Conservation (phyloP, 306 rosid species). For the Comarum palustre region DNA sequence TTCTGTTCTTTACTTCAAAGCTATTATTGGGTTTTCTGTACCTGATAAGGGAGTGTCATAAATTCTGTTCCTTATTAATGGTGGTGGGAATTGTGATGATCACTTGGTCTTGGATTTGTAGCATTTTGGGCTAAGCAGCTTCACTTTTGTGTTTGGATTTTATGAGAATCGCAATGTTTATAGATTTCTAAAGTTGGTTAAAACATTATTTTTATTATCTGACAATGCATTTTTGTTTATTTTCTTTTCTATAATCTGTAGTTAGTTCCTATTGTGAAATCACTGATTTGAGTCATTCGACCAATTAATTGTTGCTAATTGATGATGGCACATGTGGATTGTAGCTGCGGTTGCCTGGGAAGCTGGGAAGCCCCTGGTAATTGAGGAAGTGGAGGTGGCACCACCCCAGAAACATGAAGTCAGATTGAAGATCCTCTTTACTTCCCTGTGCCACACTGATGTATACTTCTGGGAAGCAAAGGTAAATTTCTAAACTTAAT, state of each 20-base stretch:
- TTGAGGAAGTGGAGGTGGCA: constrained; percentile 50
- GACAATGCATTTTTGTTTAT: not conserved
- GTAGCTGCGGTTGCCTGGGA: constrained; percentile 58
- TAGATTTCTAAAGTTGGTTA: not conserved
- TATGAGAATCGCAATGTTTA: not conserved
- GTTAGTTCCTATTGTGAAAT: not conserved
- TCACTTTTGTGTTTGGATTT: not conserved
- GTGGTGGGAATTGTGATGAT: not conserved
- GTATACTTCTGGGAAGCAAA: constrained; percentile 56
- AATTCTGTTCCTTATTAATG: not conserved
- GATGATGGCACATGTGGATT: not conserved
- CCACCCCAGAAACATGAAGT: constrained; percentile 53
- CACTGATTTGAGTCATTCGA: not conserved
- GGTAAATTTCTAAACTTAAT: not conserved
- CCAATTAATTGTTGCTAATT: not conserved
- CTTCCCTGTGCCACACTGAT: constrained; percentile 49
- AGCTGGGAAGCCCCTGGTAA: constrained; percentile 52
- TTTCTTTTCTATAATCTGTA: not conserved
- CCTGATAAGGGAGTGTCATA: not conserved
- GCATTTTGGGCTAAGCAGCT: not conserved
- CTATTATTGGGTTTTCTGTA: not conserved
- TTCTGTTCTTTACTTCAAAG: not conserved
- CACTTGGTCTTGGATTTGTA: not conserved
- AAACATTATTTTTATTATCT: not conserved
- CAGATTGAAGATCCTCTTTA: constrained; percentile 45